These are phyloP conservation scores for Melanogaster broomeanus DNA, from an alignment of 768 basidiomycete genomes.

Conservation along the genomic window DNA sequence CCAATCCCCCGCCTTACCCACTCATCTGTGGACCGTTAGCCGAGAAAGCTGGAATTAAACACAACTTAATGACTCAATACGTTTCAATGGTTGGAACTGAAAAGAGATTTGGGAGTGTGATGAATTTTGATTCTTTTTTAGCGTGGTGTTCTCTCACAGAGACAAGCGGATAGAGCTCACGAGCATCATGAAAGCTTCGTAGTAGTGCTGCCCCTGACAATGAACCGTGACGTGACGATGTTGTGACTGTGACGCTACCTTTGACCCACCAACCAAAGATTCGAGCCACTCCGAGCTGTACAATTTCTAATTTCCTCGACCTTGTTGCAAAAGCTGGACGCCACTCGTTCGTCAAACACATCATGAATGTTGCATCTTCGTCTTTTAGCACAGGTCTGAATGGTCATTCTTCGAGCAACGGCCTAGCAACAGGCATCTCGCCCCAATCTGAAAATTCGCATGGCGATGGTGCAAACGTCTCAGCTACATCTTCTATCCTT, in stretches of 20 bases:
- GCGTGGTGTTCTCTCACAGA: slow-evolving; percentile 21
- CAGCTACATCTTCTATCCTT: slow-evolving; percentile 36
- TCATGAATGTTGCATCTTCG: slow-evolving; percentile 29
- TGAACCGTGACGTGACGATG: slow-evolving; percentile 6
- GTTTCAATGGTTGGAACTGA: slow-evolving; percentile 46
- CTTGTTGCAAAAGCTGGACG: slow-evolving; percentile 1
- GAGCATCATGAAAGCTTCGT: background rate
- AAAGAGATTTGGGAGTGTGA: slow-evolving; percentile 43
- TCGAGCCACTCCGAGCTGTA: slow-evolving; percentile 2
- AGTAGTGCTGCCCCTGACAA: background rate
- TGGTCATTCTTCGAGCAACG: slow-evolving; percentile 56
- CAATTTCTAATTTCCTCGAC: background rate
- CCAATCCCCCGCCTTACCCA: slow-evolving; percentile 51
- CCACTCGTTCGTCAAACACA: slow-evolving; percentile 5
- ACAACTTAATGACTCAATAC: slow-evolving; percentile 62
- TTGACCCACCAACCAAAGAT: slow-evolving; percentile 14
- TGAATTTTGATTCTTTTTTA: slow-evolving; percentile 28
- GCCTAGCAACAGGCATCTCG: slow-evolving; percentile 40
- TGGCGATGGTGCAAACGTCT: slow-evolving; percentile 27
- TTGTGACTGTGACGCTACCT: slow-evolving; percentile 24
- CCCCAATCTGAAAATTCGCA: slow-evolving; percentile 41
- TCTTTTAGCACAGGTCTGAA: slow-evolving; percentile 46
- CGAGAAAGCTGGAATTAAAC: slow-evolving; percentile 36
- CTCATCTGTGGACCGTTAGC: slow-evolving; percentile 49
- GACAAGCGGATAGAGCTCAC: background rate